A percentile compares a stretch with the other conserved stretches of the same genome.
Conservation (phyloP, 176 grass and related monocot species). For the Poa pratensis region DNA sequence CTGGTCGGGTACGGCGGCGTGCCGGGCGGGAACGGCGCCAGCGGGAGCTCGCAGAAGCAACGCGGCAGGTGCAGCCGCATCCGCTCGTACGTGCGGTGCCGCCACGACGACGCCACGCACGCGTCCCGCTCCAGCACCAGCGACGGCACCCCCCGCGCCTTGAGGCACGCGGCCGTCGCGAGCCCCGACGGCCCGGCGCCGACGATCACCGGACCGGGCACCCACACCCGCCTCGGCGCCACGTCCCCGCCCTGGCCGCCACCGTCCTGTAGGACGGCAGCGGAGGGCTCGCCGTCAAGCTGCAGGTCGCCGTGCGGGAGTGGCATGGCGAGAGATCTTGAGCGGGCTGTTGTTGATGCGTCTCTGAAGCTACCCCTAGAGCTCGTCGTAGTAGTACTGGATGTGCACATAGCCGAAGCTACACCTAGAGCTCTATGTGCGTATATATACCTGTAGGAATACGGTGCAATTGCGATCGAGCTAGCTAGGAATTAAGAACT, state of each 20-base stretch:
- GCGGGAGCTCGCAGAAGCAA: slow-evolving; percentile 76
- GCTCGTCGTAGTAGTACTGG: neutral
- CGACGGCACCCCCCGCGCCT: slow-evolving; percentile 64
- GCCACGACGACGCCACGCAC: slow-evolving; percentile 76
- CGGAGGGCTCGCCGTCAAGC: slow-evolving; percentile 1
- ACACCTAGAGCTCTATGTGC: neutral
- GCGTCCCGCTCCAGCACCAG: slow-evolving; percentile 80
- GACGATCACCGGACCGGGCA: slow-evolving; percentile 80
- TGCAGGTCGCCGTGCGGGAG: slow-evolving; percentile 26
- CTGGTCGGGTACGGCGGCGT: slow-evolving; percentile 74
- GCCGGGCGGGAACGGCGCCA: slow-evolving; percentile 59
- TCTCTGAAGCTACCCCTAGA: neutral
- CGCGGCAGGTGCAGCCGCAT: slow-evolving; percentile 79
- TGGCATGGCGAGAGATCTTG: slow-evolving; percentile 45
- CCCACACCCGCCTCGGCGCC: slow-evolving; percentile 58
- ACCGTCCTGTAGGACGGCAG: slow-evolving; percentile 27
- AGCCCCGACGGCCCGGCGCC: slow-evolving; percentile 86
- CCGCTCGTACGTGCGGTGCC: slow-evolving; percentile 77
- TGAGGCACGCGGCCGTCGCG: slow-evolving; percentile 78
- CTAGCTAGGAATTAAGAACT: neutral
- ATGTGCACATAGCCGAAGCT: slow-evolving; percentile 8
- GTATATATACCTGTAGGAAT: neutral
- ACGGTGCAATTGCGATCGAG: neutral
- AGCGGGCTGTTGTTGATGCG: neutral
- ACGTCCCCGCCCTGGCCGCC: neutral